Percentiles rank a stretch among this genome's conserved stretches.
Conservation (phyloP, 179 eudicot species). For the Spergularia azorica region DNA sequence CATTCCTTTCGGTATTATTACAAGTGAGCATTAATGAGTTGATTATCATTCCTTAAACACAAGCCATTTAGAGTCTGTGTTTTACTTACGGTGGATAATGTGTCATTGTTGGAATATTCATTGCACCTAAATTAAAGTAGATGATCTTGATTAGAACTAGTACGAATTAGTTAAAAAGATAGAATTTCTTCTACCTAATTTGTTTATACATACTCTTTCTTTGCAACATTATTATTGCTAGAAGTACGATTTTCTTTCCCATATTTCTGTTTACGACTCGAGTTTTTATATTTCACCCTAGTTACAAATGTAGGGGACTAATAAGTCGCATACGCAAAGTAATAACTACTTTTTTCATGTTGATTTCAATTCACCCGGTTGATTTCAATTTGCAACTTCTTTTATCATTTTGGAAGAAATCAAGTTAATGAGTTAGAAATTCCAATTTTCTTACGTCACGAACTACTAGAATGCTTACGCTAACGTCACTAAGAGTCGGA, state of each 20-base stretch:
- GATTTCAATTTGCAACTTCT: too few relatives aligned
- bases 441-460: too few relatives aligned
- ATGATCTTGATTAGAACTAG: background rate
- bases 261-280: background rate
- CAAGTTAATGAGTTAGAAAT: too few relatives aligned
- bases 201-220: too few relatives aligned
- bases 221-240: too few relatives aligned
- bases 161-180: background rate
- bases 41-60: background rate
- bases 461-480: too few relatives aligned
- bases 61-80: background rate
- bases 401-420: too few relatives aligned
- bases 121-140: background rate
- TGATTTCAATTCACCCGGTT: too few relatives aligned
- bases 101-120: background rate
- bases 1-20: background rate
- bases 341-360: background rate
- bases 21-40: background rate
- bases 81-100: background rate
- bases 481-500: too few relatives aligned
- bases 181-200: background rate
- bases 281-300: background rate
- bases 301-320: constrained; percentile 1
- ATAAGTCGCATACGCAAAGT: background rate
- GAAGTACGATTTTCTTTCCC: too few relatives aligned